Evolutionary conservation across 2,329 filamentous ascomycete species (phyloP), one percentile per base, ranked within the genome.

Genomic region (Onygenales sp.): DNA sequence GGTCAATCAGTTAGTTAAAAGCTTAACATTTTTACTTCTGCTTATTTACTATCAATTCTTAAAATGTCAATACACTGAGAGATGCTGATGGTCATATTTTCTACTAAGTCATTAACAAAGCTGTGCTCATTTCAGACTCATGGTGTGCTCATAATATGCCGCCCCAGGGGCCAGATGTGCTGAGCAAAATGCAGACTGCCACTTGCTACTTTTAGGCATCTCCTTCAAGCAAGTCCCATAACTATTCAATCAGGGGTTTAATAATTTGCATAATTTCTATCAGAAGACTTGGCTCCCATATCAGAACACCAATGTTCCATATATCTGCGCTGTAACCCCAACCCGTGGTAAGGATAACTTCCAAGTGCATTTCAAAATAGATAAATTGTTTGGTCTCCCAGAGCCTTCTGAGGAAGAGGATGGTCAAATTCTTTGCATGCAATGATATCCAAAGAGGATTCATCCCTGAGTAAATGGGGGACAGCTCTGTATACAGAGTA

Each of bases 261-360:
- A 35, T 32, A 11, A 61, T 58, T 5, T 61, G 64, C 13, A 71
- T 51, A 33, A 69, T 36, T 48, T 50, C 6, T 21, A 41, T 7
- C 14, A 5, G 50, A 46, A 5, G 31, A 27, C 10, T 9, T 36
- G 32, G 44, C 36, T 7, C 9, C 38, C 50, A 33, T 62, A 63
- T 61, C 61, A 69, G 64, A 33, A 64, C 65, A 9, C 64, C 67
- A 35, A 69, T 50, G 49, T 61, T 69, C 67, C 62, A 69, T 43
- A 69, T 67, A 57, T 69, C 64, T 42, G 64, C 66, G 49, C 64
- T 66, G 57, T 68, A 69, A 6, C 62, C 61, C 57, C 61, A 70
- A 0, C 65, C 67, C n/a, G 52, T 54, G 17, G 61, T 58, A 9
- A 70, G 56, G 31, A 69, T 62, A n/a, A 70, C 66, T 57, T 70